Base-by-base conservation (phyloP, 495 filamentous ascomycete genomes). In the Mycothermus thermophilus region DNA sequence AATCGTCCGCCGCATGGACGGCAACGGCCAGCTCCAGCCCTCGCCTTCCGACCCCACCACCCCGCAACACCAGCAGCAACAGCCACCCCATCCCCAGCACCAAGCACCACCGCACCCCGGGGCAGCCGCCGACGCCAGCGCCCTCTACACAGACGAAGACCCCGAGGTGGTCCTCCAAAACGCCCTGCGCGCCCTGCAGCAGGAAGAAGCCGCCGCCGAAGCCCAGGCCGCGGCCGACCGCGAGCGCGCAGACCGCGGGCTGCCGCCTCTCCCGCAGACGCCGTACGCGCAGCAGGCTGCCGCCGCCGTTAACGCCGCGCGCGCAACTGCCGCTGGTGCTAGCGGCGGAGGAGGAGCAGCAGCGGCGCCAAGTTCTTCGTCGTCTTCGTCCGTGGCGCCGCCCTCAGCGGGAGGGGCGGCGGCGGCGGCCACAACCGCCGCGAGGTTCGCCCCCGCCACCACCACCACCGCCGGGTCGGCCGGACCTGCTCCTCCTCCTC, bases 131-230 rank as follows among this genome's bases (percentile, higher is more conserved):
- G 51, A 46, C 22, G 30, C 37, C 22, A 13, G 34, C 8, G 25
- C 42, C 20, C 31, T 55, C 23, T 53, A 55, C 43, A 47, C 44
- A 18, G 56, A 55, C 13, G 61, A 67, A n/a, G 64, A 69, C 35
- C 60, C 64, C 9, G 64, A 69, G 13, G 55, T 66, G 1, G 62
- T 66, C 11, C 54, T 69, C 0, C 64, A 66, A 34, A 67, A 67
- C 35, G 64, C 64, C 15, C 50, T 69, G 12, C 59, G 57, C 18
- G 54, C 54, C 27, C 48, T 66, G 27, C 64, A 67, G 35, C 58
- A 67, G 37, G 63, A 66, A 25, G 64, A 69, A 31, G 60, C 62
- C 14, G 62, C 64, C 32, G 64, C 63, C 11, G 64, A 68, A 31
- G 61, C 59, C 2, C 54, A 63, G 24, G 60, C 63, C 10, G 60